phyloP scores from a whole-genome alignment of 805 yeast species.

The Saturnispora dispora region DNA sequence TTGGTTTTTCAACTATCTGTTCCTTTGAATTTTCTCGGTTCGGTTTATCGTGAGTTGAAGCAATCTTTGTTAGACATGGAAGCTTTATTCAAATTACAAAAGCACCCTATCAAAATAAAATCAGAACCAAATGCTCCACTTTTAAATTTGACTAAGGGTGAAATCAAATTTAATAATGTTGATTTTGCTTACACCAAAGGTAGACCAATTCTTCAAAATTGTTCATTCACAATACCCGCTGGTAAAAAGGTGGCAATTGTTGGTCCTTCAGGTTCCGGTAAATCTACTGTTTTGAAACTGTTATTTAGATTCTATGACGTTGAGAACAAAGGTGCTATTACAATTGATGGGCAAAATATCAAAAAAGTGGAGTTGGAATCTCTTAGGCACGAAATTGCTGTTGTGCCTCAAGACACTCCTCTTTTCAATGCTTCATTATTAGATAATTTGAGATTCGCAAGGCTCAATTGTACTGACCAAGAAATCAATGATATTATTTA shows the following conservation, averaged over 20 bases:
- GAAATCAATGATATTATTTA: conserved; percentile 58
- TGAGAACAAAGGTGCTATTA: conserved; percentile 38
- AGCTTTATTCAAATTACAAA: conserved; percentile 77
- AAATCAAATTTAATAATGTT: conserved; percentile 82
- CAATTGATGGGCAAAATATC: conserved; percentile 86
- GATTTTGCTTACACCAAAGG: conserved; percentile 88
- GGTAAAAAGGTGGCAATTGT: conserved; percentile 90
- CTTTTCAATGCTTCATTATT: conserved; percentile 82
- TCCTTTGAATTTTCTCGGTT: conserved; percentile 88
- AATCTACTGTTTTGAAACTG: conserved; percentile 76
- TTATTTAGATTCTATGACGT: conserved; percentile 89
- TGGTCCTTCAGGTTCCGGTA: conserved; percentile 95
- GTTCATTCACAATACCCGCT: conserved; percentile 78
- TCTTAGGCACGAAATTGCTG: conserved; percentile 68
- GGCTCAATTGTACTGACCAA: conserved; percentile 59
- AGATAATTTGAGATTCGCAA: conserved; percentile 84
- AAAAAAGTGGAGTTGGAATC: conserved; percentile 65
- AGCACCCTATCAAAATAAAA: conserved; percentile 56
- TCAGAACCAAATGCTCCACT: conserved; percentile 58
- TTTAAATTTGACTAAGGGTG: conserved; percentile 46
- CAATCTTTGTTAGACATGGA: conserved; percentile 96
- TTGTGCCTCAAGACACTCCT: conserved; percentile 97
- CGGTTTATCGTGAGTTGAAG: conserved; percentile 89
- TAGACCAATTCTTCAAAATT: conserved; percentile 74
- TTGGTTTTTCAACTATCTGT: conserved; percentile 92